Conservation (phyloP, 305 asterid genomes). For the Rubia tinctorum region DNA sequence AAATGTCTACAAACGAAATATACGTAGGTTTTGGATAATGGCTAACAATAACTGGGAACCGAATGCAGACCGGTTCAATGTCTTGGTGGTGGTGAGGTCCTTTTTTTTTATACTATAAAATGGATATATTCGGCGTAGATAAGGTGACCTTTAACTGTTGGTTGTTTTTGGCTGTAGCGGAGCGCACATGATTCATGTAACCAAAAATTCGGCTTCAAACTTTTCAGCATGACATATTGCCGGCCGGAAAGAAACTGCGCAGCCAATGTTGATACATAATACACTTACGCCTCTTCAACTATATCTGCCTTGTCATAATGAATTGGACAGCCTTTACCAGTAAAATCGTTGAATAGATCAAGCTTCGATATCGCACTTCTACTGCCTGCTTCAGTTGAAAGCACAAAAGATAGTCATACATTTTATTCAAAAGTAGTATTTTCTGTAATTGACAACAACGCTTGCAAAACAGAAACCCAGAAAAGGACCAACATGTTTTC, state of each 20-base stretch:
- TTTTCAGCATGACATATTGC: too few relatives aligned
- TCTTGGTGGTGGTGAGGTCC: conserved; percentile 12
- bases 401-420: neutral
- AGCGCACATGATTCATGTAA: neutral
- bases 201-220: conserved; percentile 4
- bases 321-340: conserved; percentile 47
- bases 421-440: neutral
- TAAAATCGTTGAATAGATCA: conserved; percentile 37
- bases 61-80: neutral
- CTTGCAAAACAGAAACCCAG: neutral
- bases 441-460: neutral
- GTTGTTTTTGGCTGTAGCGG: conserved; percentile 4
- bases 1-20: neutral
- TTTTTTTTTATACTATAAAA: conserved; percentile 5
- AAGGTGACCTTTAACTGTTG: conserved; percentile 3
- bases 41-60: neutral
- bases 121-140: neutral
- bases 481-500: neutral
- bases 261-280: conserved; percentile 24
- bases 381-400: conserved; percentile 44
- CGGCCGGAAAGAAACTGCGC: conserved; percentile 5
- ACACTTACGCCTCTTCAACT: conserved; percentile 17
- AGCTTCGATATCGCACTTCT: conserved; percentile 36
- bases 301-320: conserved; percentile 34
- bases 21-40: neutral